Evolutionary conservation across 1,284 basidiomycete species (phyloP).

Genomic region (Trichosporon sp.): DNA sequence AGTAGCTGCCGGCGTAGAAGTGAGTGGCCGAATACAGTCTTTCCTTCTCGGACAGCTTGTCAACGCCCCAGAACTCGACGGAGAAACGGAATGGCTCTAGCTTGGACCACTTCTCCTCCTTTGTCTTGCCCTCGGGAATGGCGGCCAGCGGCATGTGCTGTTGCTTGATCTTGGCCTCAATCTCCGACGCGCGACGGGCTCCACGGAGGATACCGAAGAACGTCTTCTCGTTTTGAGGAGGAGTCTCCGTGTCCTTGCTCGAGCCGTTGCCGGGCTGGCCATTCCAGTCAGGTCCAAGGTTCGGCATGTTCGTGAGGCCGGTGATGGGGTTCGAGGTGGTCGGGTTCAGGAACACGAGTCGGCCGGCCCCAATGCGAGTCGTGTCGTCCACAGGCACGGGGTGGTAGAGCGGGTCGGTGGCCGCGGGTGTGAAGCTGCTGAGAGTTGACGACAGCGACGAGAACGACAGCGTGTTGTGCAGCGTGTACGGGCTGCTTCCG

Average conservation of each 20-base stretch:
- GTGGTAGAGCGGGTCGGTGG: constrained; percentile 54
- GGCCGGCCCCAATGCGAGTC: constrained; percentile 69
- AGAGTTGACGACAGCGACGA: constrained; percentile 21
- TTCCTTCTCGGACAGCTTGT: constrained; percentile 74
- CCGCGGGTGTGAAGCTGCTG: constrained; percentile 4
- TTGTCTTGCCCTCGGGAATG: constrained; percentile 16
- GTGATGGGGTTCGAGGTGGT: constrained; percentile 3
- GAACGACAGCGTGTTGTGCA: constrained; percentile 15
- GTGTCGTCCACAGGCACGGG: constrained; percentile 73
- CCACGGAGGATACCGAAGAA: constrained; percentile 49
- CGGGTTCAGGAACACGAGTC: constrained; percentile 52
- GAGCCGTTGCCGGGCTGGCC: constrained; percentile 36
- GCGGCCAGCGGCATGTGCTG: constrained; percentile 17
- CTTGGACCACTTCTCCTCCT: constrained; percentile 41
- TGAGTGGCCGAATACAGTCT: constrained; percentile 55
- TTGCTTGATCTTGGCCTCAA: constrained; percentile 29
- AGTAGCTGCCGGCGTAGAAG: constrained; percentile 50
- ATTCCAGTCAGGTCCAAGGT: constrained; percentile 37
- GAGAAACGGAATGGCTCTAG: constrained; percentile 65
- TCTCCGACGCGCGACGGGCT: constrained; percentile 34
- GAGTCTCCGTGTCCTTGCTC: constrained; percentile 13
- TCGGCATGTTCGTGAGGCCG: constrained; percentile 34
- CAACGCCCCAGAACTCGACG: constrained; percentile 87
- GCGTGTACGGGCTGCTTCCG: constrained; percentile 2
- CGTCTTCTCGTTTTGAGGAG: constrained; percentile 43